Evolutionary conservation across 352 stramenopile species (phyloP), one percentile per base, ranked within the genome.

Genomic region (Pythium volutum): DNA sequence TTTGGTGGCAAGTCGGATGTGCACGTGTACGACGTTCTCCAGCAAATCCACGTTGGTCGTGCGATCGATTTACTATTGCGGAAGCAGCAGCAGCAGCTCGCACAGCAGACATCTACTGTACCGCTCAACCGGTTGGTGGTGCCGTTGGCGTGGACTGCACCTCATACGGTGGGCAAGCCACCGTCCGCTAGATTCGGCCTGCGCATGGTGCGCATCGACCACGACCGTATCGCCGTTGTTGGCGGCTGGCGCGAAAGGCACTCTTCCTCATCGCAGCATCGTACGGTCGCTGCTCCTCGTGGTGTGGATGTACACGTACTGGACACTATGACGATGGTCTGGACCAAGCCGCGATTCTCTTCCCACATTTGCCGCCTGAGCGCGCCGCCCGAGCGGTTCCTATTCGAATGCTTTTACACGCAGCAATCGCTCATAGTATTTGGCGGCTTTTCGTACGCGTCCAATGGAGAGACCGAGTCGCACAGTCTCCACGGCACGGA

Each of bases 1-100:
- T 86, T 89, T 59, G 79, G 77, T 18, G 79, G 79, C n/a, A 87
- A 83, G 51, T 87, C 79, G 0, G 79, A 89, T 14, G 66, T 71
- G 14, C 43, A 81, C 10, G 67, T 81, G 15, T 77, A 79, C 45
- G 70, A 70, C 9, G 76, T 88, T n/a, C 50, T 89, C 20, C 70
- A 82, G 56, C 66, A 75, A 25, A 52, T 89, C 22, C 39, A 45
- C 25, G 48, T 62, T 15, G 12, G 34, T 3, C 25, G 23, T 2
- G 43, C 34, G 14, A 20, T 64, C 1, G 18, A 62, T 6, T 20
- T 66, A 4, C 23, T 71, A 5, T 14, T 47, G 9, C 31, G 14
- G 2, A 36, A 62, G 26, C 18, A 62, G 18, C 18, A 33, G 29
- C 29, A 61, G 11, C 20, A 61, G 50, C 22, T 6, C 15, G 10